Evolutionary conservation across 768 basidiomycete species (phyloP).

Genomic region (Albatrellus ellisii): DNA sequence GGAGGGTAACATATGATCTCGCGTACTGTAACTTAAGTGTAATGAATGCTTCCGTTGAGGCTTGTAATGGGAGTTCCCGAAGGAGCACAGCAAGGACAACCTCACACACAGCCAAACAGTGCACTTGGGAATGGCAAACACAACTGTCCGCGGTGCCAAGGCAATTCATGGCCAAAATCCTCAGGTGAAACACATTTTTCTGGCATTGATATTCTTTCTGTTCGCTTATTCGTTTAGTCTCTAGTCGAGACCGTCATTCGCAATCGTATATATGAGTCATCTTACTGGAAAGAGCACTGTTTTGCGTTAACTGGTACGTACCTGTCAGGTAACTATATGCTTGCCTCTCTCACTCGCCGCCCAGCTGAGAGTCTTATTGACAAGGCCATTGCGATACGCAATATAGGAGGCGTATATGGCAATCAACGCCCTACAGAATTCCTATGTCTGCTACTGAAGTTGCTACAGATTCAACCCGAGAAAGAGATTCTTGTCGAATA

Average conservation of each 20-base stretch:
- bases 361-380: slow-evolving; percentile 89
- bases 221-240: slow-evolving; percentile 38
- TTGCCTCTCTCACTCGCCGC: background rate
- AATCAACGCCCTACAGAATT: slow-evolving; percentile 95
- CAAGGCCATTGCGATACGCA: slow-evolving; percentile 71
- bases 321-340: background rate
- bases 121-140: slow-evolving; percentile 97
- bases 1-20: no score
- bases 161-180: slow-evolving; percentile 97
- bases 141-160: slow-evolving; percentile 74
- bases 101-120: no score
- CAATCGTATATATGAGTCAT: slow-evolving; percentile 88
- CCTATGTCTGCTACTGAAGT: slow-evolving; percentile 81
- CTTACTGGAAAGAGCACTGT: slow-evolving; percentile 98
- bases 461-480: slow-evolving; percentile 94
- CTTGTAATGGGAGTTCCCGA: no score
- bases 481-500: slow-evolving; percentile 97
- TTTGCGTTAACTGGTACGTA: slow-evolving; percentile 84
- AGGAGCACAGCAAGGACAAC: no score
- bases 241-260: slow-evolving; percentile 95
- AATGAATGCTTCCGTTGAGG: no score
- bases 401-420: slow-evolving; percentile 88
- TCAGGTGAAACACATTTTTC: slow-evolving; percentile 40
- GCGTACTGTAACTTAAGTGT: no score
- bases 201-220: slow-evolving; percentile 12